Evolutionary conservation across 768 basidiomycete species (phyloP).

Genomic region (Leucogyrophana mollusca): DNA sequence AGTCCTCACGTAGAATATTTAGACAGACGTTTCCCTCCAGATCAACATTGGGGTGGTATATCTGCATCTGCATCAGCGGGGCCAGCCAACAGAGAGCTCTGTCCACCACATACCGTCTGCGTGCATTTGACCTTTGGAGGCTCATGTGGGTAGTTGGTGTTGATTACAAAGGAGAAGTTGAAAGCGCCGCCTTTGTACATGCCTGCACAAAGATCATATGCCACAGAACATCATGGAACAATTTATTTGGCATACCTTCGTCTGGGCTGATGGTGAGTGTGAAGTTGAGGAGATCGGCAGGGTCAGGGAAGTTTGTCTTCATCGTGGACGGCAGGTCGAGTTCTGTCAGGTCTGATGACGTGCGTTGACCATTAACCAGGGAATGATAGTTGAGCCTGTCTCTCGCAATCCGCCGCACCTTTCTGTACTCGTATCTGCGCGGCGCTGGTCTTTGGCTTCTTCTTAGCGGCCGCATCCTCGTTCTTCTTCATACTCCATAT

Average conservation of each 20-base stretch:
- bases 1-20: constrained; percentile 98
- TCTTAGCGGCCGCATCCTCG: constrained; percentile 96
- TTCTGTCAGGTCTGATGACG: constrained; percentile 81
- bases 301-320: constrained; percentile 93
- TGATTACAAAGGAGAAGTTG: constrained; percentile 93
- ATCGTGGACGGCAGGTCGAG: constrained; percentile 95
- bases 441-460: constrained; percentile 96
- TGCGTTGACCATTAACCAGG: constrained; percentile 4
- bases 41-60: constrained; percentile 99
- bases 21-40: constrained; percentile 97
- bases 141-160: constrained; percentile 97
- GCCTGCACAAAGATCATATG: constrained; percentile 45
- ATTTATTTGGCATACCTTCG: constrained; percentile 62
- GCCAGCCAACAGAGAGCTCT: neutral
- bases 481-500: constrained; percentile 99
- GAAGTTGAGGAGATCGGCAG: constrained; percentile 94
- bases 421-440: constrained; percentile 99
- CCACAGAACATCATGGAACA: constrained; percentile 2
- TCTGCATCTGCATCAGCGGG: constrained; percentile 46
- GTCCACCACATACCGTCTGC: constrained; percentile 71
- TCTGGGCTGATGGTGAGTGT: constrained; percentile 93
- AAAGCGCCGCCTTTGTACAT: constrained; percentile 98
- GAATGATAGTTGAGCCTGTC: neutral
- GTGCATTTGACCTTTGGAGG: constrained; percentile 99
- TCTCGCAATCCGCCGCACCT: constrained; percentile 46